Percentiles rank a stretch among this genome's conserved stretches.
phyloP scores from a whole-genome alignment of 768 basidiomycete genomes.

The Mycena rebaudengoi region DNA sequence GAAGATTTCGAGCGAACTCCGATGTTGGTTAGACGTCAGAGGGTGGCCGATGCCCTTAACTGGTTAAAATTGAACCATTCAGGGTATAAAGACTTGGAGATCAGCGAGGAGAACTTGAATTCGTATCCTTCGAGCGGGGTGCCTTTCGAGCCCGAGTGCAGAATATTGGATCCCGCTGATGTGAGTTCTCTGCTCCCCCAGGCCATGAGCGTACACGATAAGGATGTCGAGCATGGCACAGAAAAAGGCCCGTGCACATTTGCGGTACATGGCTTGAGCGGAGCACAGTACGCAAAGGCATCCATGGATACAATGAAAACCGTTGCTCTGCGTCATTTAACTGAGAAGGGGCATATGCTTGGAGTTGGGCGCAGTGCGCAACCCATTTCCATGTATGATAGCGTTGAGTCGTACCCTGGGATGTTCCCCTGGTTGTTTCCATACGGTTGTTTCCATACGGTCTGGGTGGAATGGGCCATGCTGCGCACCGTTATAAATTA shows the following conservation, averaged over 20 bases:
- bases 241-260: conserved; percentile 43
- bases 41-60: conserved; percentile 16
- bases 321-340: conserved; percentile 33
- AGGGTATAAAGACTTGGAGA: conserved; percentile 16
- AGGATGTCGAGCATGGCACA: conserved; percentile 22
- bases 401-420: conserved; percentile 43
- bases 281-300: conserved; percentile 25
- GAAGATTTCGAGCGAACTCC: conserved; percentile 5
- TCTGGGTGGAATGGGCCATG: conserved; percentile 38
- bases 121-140: conserved; percentile 10
- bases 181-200: too few species aligned
- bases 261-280: conserved; percentile 46
- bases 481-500: not conserved
- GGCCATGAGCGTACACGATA: conserved; percentile 17
- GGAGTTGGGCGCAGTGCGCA: conserved; percentile 24
- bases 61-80: conserved; percentile 24
- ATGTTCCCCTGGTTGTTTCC: conserved; percentile 52
- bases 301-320: conserved; percentile 24
- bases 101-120: conserved; percentile 7
- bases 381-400: conserved; percentile 35
- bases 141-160: conserved; percentile 16
- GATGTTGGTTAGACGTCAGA: conserved; percentile 23
- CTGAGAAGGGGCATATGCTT: conserved; percentile 25
- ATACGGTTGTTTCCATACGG: too few species aligned
- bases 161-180: not conserved